Evolutionary conservation across 1,284 basidiomycete genomes (phyloP), one percentile per base, ranked within the genome.

Genomic region (Neolentinus lepideus): DNA sequence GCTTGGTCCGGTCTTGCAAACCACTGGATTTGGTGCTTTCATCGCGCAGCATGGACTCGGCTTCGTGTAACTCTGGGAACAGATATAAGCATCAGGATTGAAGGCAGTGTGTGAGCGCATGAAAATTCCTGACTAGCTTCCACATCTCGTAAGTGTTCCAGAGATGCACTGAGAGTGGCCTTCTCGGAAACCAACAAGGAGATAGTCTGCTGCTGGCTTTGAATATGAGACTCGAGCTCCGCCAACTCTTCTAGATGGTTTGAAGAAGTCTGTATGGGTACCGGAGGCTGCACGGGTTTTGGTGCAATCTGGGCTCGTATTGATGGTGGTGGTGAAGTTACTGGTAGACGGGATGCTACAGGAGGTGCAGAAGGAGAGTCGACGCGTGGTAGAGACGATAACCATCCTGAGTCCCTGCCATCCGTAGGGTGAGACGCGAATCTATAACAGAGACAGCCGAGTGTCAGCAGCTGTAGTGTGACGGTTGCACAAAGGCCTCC

Each of bases 351-450:
- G 9, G 64, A 61, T 22, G 58, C 43, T 19, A 55, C 56, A 3
- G 63, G 46, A 19, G 61, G 64, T 25, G 74, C 66, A 29, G 35
- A 48, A 10, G 56, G 50, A 25, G 67, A 63, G 50, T 76, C 73
- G 31, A 75, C 81, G 56, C 75, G 78, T 29, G 79, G 69, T 54
- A 88, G 70, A 21, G 80, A 79, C 47, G 78, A 72, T 38, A 88
- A 61, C 86, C 85, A 88, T n/a, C 58, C 57, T 3, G 51, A n/a
- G 11, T 52, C 51, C 3, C 16, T 31, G 16, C 54, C 56, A 6
- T 53, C 60, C 19, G 52, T 22, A 2, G 61, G 47, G 14, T 58
- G 59, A 26, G 62, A 62, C 4, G 63, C 27, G 63, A 71, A 71
- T 46, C 68, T 71, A 54, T 4, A 11, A 36, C 14, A n/a, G 16